Conservation (phyloP, 2,329 filamentous ascomycete genomes). For the Colletotrichum sojae region DNA sequence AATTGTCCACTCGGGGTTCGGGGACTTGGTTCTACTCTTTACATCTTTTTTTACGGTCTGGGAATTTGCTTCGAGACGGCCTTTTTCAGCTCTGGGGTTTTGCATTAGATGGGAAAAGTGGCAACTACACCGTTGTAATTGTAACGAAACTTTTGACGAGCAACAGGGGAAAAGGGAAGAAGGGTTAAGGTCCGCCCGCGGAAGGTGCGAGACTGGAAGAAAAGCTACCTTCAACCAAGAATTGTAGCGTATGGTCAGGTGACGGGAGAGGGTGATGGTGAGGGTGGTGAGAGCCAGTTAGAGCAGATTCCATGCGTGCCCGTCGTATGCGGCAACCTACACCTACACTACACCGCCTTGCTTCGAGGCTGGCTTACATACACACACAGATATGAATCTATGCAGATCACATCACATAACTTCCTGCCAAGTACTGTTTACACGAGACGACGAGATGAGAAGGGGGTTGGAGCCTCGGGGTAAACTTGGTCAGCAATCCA, state of each 20-base stretch:
- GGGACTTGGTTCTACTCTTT: slow-evolving; percentile 6
- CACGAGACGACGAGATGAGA: background rate
- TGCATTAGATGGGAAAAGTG: slow-evolving; percentile 40
- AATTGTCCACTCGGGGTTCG: slow-evolving; percentile 24
- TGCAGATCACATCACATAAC: background rate
- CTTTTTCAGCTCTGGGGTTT: slow-evolving; percentile 23
- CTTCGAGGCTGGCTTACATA: no score
- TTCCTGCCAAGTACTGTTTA: background rate
- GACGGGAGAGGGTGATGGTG: background rate
- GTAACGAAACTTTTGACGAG: slow-evolving; percentile 41
- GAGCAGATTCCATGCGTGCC: background rate
- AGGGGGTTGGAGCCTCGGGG: no score
- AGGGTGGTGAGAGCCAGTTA: background rate
- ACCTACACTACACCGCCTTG: no score
- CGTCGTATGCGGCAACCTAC: no score
- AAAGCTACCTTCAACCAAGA: slow-evolving; percentile 11
- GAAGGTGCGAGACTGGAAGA: slow-evolving; percentile 12
- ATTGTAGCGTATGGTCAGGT: background rate
- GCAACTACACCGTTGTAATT: slow-evolving; percentile 42
- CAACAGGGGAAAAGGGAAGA: slow-evolving; percentile 9
- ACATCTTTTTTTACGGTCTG: slow-evolving; percentile 1
- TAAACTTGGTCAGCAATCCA: no score
- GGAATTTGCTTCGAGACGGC: slow-evolving; percentile 25
- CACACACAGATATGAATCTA: background rate
- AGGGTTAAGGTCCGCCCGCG: slow-evolving; percentile 5